These are phyloP conservation scores for Cyclanthera cordifolia DNA, from an alignment of 306 rosid species.

Conservation along the genomic window DNA sequence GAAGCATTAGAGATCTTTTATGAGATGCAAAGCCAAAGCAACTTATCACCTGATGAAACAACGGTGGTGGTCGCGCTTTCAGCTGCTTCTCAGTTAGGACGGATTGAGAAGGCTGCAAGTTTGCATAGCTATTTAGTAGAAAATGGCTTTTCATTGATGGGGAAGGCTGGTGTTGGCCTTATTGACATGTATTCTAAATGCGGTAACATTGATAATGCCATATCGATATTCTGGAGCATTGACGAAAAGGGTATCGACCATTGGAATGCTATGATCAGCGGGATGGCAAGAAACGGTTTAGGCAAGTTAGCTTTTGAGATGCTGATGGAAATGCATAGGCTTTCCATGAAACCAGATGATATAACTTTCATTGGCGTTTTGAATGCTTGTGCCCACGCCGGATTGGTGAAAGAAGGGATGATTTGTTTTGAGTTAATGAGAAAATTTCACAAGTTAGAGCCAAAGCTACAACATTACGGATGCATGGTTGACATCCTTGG, in stretches of 20 bases:
- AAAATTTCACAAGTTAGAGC: constrained; percentile 51
- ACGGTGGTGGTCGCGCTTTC: constrained; percentile 50
- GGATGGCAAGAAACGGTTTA: constrained; percentile 54
- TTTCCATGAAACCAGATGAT: constrained; percentile 44
- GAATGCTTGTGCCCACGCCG: constrained; percentile 63
- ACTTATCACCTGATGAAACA: constrained; percentile 36
- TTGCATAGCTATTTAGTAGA: constrained; percentile 37
- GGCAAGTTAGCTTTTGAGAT: constrained; percentile 43
- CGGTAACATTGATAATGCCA: constrained; percentile 50
- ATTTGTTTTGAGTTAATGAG: constrained; percentile 65
- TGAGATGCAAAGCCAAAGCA: constrained; percentile 27
- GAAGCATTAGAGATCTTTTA: constrained; percentile 58
- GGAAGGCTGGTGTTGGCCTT: constrained; percentile 52
- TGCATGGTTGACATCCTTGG: constrained; percentile 63
- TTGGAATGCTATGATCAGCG: constrained; percentile 68
- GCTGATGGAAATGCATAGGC: constrained; percentile 49
- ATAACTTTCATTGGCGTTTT: constrained; percentile 59
- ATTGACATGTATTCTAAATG: constrained; percentile 75
- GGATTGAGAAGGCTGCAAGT: constrained; percentile 33
- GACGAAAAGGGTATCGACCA: constrained; percentile 53
- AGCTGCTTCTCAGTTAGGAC: constrained; percentile 46
- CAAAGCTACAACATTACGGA: constrained; percentile 68
- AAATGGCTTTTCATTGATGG: constrained; percentile 29
- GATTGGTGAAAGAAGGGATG: constrained; percentile 59
- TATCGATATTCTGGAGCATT: constrained; percentile 35